These are phyloP conservation scores for Rubroboletus satanas DNA, from an alignment of 768 basidiomycete species.

Conservation along the genomic window DNA sequence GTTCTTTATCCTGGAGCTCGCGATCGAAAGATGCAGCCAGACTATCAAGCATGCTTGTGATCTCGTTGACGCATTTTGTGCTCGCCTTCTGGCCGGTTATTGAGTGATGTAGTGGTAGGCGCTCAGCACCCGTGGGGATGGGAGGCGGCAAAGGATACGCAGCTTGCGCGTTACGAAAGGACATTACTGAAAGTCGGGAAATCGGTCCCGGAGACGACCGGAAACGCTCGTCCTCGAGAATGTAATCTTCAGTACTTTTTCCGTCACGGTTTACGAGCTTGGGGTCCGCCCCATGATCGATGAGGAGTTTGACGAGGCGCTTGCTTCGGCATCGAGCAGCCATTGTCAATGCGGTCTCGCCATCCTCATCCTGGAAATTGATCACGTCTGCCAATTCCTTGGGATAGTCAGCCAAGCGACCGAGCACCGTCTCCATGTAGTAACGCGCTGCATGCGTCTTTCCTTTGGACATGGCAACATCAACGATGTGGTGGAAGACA, in stretches of 20 bases:
- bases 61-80: constrained; percentile 79
- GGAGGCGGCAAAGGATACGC: constrained; percentile 39
- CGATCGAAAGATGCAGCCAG: constrained; percentile 88
- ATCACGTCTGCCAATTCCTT: constrained; percentile 96
- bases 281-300: constrained; percentile 95
- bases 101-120: constrained; percentile 79
- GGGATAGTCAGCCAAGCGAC: constrained; percentile 85
- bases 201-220: constrained; percentile 83
- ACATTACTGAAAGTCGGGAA: constrained; percentile 63
- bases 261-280: constrained; percentile 93
- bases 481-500: constrained; percentile 96
- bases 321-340: constrained; percentile 95
- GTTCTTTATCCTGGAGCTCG: constrained; percentile 87
- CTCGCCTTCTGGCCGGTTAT: constrained; percentile 81
- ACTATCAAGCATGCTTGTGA: constrained; percentile 81
- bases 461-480: constrained; percentile 95
- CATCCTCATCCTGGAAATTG: constrained; percentile 99
- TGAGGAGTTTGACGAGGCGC: constrained; percentile 89
- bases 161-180: constrained; percentile 68
- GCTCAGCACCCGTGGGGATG: constrained; percentile 47
- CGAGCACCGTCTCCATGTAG: constrained; percentile 96
- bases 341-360: constrained; percentile 95
- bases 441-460: constrained; percentile 98
- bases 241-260: constrained; percentile 97
- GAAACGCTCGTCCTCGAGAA: constrained; percentile 96